phyloP scores from a whole-genome alignment of 495 filamentous ascomycete genomes.

The Penicillium pancosmium region DNA sequence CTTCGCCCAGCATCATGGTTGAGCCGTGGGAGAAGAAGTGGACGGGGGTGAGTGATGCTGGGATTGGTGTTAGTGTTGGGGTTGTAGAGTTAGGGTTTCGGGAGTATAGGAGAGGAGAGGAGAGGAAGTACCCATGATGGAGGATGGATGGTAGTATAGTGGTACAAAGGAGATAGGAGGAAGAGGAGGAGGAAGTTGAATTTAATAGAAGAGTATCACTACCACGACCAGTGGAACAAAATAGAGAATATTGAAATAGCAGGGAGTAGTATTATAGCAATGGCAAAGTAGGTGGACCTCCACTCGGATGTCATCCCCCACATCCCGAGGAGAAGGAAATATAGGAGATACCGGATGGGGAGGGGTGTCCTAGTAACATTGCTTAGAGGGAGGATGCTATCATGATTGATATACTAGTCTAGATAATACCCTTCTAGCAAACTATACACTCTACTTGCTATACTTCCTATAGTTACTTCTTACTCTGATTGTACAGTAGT shows the following conservation, averaged over 20 bases:
- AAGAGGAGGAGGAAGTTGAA: not conserved
- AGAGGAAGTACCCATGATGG: not conserved
- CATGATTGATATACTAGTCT: not conserved
- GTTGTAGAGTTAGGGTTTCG: not conserved
- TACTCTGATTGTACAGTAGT: not conserved
- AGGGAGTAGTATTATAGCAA: not conserved
- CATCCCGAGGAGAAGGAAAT: conserved; percentile 19
- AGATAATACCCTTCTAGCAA: no score
- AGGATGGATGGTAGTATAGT: not conserved
- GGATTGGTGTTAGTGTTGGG: not conserved
- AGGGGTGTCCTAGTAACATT: no score
- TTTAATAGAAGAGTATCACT: no score
- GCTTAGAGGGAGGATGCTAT: no score
- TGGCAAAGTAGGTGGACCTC: not conserved
- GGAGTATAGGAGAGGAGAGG: not conserved
- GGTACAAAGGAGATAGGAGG: not conserved
- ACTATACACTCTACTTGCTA: no score
- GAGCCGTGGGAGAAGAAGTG: conserved; percentile 71
- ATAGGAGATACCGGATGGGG: no score
- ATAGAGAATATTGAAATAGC: no score
- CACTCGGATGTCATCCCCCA: conserved; percentile 22
- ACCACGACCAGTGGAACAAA: no score
- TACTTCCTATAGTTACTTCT: no score
- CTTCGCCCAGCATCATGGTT: conserved; percentile 68
- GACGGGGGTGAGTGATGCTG: conserved; percentile 49